These are phyloP conservation scores for Heterobasidion parviporum DNA, from an alignment of 1,284 basidiomycete genomes.

Conservation along the genomic window DNA sequence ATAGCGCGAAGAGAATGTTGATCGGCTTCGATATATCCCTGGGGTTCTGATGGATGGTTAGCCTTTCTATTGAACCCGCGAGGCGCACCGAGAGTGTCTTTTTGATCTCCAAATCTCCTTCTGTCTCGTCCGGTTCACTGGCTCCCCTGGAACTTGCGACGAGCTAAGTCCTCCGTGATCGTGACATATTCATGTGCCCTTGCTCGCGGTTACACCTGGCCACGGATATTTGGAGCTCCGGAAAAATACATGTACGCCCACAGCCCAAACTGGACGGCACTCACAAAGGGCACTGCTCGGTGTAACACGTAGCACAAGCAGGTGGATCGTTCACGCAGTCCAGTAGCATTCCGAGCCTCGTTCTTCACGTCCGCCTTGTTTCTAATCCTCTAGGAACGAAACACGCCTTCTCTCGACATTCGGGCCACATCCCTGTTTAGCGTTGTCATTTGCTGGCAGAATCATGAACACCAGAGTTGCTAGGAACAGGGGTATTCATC, in stretches of 20 bases:
- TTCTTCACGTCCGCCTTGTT: not conserved
- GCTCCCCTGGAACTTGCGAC: not conserved
- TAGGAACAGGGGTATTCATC: not conserved
- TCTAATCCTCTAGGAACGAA: not conserved
- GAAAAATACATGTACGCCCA: not conserved
- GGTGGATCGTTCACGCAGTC: too few relatives aligned
- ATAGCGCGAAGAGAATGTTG: not conserved
- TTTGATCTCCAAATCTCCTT: not conserved
- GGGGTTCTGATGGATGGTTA: conserved; percentile 2
- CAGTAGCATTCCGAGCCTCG: too few relatives aligned
- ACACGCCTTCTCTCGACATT: not conserved
- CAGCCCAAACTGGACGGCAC: not conserved
- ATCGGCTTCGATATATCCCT: not conserved
- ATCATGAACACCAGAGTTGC: not conserved
- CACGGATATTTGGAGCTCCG: not conserved
- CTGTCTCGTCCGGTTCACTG: not conserved
- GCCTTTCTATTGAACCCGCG: conserved; percentile 3
- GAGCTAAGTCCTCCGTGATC: not conserved
- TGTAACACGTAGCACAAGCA: not conserved
- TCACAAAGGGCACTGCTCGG: not conserved
- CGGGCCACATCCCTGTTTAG: not conserved
- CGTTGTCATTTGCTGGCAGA: not conserved
- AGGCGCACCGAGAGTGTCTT: not conserved
- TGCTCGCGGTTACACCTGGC: too few relatives aligned
- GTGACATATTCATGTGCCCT: not conserved